Evolutionary conservation across 257 asterid species (phyloP).

Genomic region (Gentiana macrophylla): DNA sequence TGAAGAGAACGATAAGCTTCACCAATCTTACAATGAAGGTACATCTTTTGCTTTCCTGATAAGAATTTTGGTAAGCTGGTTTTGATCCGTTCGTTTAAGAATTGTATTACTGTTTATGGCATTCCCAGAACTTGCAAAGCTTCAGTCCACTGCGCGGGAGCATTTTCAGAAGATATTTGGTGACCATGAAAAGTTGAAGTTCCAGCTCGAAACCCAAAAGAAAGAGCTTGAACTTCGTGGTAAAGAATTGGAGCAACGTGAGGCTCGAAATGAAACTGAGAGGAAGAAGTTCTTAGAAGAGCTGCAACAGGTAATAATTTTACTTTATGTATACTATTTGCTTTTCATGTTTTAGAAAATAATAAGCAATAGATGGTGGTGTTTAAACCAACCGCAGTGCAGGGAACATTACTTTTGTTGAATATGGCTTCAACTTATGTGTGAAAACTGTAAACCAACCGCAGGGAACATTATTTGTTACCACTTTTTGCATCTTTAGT

Average conservation of each 20-base stretch:
- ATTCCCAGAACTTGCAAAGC: constrained; percentile 62
- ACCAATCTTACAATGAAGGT: constrained; percentile 75
- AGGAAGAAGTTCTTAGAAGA: constrained; percentile 64
- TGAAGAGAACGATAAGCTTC: constrained; percentile 59
- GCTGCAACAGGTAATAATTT: constrained; percentile 55
- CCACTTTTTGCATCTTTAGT: no score
- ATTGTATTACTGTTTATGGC: no score
- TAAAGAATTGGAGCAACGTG: constrained; percentile 63
- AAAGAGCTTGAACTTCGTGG: constrained; percentile 64
- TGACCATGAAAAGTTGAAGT: constrained; percentile 71
- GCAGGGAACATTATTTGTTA: no score
- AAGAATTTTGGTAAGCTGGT: not conserved
- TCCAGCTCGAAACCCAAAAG: constrained; percentile 57
- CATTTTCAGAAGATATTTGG: constrained; percentile 66
- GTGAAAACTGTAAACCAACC: no score
- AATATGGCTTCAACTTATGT: no score
- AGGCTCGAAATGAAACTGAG: constrained; percentile 65
- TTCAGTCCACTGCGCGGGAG: constrained; percentile 61
- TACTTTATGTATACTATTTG: constrained; percentile 1
- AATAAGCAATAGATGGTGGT: no score
- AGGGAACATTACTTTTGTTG: no score
- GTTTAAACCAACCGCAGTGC: no score
- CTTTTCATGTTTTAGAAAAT: not conserved
- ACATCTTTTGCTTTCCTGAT: constrained; percentile 10
- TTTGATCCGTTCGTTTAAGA: not conserved